A percentile compares a stretch with the other conserved stretches of the same genome.
Conservation (phyloP, 1,139 yeast genomes). For the Yamadazyma membranifaciens region DNA sequence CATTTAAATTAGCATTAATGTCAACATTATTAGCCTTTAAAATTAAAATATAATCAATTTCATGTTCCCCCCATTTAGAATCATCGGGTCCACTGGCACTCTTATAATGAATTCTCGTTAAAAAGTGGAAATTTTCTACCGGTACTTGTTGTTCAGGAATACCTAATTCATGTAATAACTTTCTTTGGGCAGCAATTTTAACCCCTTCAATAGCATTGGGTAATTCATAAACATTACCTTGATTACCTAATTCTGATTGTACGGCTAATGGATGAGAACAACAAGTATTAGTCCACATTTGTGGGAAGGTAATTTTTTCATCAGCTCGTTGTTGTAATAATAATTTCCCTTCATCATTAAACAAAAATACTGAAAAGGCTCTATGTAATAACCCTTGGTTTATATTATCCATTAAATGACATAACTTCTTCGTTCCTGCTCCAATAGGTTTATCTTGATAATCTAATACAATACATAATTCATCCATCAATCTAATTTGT, state of each 20-base stretch:
- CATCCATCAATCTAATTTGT: conserved; percentile 94
- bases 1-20: conserved; percentile 65
- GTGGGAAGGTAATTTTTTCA: conserved; percentile 94
- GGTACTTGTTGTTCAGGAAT: conserved; percentile 66
- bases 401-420: conserved; percentile 89
- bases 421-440: conserved; percentile 89
- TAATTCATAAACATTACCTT: conserved; percentile 30
- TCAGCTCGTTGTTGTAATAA: conserved; percentile 92
- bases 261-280: conserved; percentile 96
- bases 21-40: conserved; percentile 60
- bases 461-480: conserved; percentile 90
- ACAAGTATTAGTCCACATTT: conserved; percentile 98
- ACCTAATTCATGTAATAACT: conserved; percentile 90
- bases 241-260: conserved; percentile 68
- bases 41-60: conserved; percentile 89
- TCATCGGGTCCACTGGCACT: conserved; percentile 59
- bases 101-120: conserved; percentile 93
- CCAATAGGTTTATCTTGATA: conserved; percentile 86
- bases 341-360: conserved; percentile 72
- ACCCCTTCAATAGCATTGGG: conserved; percentile 68
- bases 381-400: conserved; percentile 84
- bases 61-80: conserved; percentile 97
- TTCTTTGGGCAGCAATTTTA: conserved; percentile 86
- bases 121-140: conserved; percentile 65
- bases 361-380: conserved; percentile 91